These are phyloP conservation scores for Pythium dissimile DNA, from an alignment of 352 stramenopile genomes.

Conservation along the genomic window DNA sequence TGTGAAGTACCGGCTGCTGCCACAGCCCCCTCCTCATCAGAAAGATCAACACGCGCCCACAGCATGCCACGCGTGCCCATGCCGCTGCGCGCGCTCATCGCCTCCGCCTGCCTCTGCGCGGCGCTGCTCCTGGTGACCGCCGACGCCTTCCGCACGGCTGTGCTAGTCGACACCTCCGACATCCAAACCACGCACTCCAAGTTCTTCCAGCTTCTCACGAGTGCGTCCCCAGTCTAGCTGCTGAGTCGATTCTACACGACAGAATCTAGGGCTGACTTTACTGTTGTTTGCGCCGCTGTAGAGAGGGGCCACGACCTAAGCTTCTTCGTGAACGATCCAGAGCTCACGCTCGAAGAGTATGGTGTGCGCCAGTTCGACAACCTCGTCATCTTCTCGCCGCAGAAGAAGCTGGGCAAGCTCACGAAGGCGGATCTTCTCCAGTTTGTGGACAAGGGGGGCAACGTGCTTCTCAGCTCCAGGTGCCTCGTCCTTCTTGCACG, in stretches of 20 bases:
- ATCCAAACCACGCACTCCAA: conserved; percentile 66
- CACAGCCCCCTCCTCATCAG: background rate
- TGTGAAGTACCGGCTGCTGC: background rate
- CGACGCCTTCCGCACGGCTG: conserved; percentile 51
- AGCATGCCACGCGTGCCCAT: conserved; percentile 30
- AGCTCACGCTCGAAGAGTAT: conserved; percentile 72
- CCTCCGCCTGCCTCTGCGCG: conserved; percentile 17
- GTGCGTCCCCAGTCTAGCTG: conserved; percentile 22
- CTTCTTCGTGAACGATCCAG: conserved; percentile 53
- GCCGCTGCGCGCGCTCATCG: conserved; percentile 11
- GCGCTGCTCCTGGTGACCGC: conserved; percentile 14
- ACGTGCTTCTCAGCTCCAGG: conserved; percentile 71
- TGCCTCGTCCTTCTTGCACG: background rate
- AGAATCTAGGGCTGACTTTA: background rate
- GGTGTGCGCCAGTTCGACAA: conserved; percentile 88
- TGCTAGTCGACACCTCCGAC: conserved; percentile 58
- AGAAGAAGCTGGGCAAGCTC: conserved; percentile 70
- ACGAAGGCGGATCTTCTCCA: conserved; percentile 66
- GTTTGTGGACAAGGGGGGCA: conserved; percentile 87
- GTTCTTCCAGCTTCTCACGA: conserved; percentile 67
- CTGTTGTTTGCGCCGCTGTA: conserved; percentile 12
- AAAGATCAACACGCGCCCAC: conserved; percentile 24
- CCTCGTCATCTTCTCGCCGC: conserved; percentile 85
- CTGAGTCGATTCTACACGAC: background rate
- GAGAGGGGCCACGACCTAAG: conserved; percentile 61